Evolutionary conservation across 1,284 basidiomycete species (phyloP).

Genomic region (Ustilago crameri): DNA sequence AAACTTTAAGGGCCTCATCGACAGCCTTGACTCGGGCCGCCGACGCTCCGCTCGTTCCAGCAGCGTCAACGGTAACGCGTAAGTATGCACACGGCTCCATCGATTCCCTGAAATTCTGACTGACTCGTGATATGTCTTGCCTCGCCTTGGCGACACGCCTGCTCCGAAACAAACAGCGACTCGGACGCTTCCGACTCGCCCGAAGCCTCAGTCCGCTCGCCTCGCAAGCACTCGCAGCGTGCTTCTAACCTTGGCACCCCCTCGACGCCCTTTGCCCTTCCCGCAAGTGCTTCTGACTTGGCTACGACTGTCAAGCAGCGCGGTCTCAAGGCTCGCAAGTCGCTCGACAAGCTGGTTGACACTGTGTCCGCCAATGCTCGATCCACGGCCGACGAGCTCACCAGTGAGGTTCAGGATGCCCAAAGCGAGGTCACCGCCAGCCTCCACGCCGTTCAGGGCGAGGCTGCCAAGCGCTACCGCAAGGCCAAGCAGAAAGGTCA

Average conservation of each 20-base stretch:
- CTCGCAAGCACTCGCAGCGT: conserved; percentile 58
- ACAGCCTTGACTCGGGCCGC: conserved; percentile 51
- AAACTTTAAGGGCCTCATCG: conserved; percentile 53
- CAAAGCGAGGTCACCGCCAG: conserved; percentile 47
- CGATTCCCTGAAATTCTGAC: background rate
- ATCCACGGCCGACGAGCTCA: conserved; percentile 44
- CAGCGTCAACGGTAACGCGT: conserved; percentile 48
- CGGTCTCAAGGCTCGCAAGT: conserved; percentile 49
- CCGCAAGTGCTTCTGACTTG: conserved; percentile 29
- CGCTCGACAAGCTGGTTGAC: conserved; percentile 53
- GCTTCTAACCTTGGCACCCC: conserved; percentile 40
- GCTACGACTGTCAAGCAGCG: conserved; percentile 35
- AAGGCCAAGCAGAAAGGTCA: conserved; percentile 40
- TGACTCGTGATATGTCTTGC: background rate
- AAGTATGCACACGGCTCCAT: conserved; percentile 5
- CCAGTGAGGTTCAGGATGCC: conserved; percentile 42
- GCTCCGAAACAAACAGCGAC: conserved; percentile 22
- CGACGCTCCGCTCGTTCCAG: conserved; percentile 42
- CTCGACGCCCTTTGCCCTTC: conserved; percentile 34
- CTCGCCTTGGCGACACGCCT: background rate
- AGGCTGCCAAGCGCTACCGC: conserved; percentile 34
- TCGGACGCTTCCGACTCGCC: conserved; percentile 57
- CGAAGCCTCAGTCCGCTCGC: conserved; percentile 45
- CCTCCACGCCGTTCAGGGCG: conserved; percentile 40
- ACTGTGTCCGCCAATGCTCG: conserved; percentile 47